Evolutionary conservation across 257 asterid species (phyloP), one percentile per base, ranked within the genome.

Genomic region (Coffea eugenioides): DNA sequence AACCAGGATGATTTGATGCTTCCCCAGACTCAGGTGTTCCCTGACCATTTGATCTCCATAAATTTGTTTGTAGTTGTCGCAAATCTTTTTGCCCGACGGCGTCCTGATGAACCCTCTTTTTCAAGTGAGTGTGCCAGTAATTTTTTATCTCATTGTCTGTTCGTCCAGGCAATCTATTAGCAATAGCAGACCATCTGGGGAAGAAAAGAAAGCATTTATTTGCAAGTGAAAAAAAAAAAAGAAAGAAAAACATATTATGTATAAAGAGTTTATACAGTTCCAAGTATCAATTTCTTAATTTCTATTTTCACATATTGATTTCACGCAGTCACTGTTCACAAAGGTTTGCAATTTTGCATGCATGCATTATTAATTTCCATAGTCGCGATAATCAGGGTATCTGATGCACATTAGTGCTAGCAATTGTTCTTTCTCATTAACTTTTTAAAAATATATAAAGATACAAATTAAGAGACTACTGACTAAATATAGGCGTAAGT

Each of bases 81-180:
- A 48, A 46, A 23, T 54, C 71, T 21, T 31, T 51, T 7, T 45
- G 45, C 23, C 34, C 54, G n/a, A 23, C 45, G 31, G 62, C 4
- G 23, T 75, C 66, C 43, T 48, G 68, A 16, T 82, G 70, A 16
- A 45, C 71, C 9, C 46, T 83, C 54, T 83, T 86, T 73, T 86
- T 86, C 73, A 86, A 78, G 72, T 83, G 87, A 79, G 83, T 78
- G 43, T 84, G 69, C 85, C 85, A 84, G 18, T 77, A 81, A 25
- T 84, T 84, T 18, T 84, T 84, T 67, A 84, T 78, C 69, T 84
- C 87, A 0, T 84, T 84, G 72, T 84, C 87, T 43, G 87, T 84
- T 75, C 87, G 65, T 25, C 87, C 87, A 0, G 85, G 77, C 27
- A 84, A 25, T 20, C 67, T 84, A 45, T 84, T 74, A 4, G 87